Conservation (phyloP, 257 asterid species). For the Solanum ossicruentum region DNA sequence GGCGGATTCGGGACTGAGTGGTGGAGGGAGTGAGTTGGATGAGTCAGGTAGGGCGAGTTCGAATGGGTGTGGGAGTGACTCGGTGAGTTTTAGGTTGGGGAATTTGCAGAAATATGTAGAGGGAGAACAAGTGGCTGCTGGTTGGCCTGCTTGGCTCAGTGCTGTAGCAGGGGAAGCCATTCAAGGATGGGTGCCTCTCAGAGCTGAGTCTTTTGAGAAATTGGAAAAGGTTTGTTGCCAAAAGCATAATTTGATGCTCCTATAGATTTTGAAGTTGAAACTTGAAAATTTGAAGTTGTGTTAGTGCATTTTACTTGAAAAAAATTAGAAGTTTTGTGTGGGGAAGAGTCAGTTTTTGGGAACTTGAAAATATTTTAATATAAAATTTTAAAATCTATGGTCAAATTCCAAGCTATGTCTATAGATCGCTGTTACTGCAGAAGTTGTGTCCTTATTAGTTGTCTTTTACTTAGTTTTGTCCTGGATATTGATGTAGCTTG, state of each 20-base stretch:
- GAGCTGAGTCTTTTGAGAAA: constrained; percentile 42
- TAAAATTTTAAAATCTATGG: neutral
- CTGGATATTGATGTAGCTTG: neutral
- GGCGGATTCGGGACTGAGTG: constrained; percentile 43
- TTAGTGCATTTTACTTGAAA: neutral
- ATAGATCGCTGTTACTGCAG: neutral
- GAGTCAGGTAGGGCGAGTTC: constrained; percentile 83
- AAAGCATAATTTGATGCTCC: neutral
- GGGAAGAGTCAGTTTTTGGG: neutral
- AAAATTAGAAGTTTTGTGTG: neutral
- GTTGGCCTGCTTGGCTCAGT: constrained; percentile 70
- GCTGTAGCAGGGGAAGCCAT: constrained; percentile 65
- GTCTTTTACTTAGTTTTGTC: neutral
- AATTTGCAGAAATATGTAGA: constrained; percentile 54
- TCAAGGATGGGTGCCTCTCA: constrained; percentile 51
- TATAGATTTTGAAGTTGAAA: neutral
- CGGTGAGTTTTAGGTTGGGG: constrained; percentile 85
- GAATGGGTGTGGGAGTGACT: constrained; percentile 56
- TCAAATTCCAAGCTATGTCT: neutral
- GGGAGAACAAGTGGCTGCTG: constrained; percentile 55
- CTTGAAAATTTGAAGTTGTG: neutral
- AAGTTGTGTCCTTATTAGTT: neutral
- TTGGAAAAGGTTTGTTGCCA: constrained; percentile 29
- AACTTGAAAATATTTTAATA: neutral
- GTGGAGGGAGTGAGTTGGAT: constrained; percentile 51